Evolutionary conservation across 2,329 filamentous ascomycete genomes (phyloP).

Genomic region (Alternaria postmessia): DNA sequence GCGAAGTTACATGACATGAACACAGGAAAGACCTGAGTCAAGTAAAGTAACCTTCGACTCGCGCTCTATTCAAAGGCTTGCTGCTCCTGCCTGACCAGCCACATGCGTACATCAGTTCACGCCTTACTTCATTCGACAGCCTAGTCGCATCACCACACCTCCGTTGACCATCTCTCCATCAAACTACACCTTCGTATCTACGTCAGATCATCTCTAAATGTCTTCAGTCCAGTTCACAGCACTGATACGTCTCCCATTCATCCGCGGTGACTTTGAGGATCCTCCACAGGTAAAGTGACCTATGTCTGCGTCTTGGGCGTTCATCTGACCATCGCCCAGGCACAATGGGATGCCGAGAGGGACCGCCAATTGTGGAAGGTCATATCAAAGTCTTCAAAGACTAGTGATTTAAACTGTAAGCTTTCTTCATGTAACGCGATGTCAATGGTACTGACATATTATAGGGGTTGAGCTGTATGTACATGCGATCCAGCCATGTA

Average conservation of each 20-base stretch:
- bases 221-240: conserved; percentile 66
- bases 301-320: background rate
- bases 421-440: background rate
- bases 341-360: conserved; percentile 87
- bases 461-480: conserved; percentile 79
- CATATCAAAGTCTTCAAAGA: conserved; percentile 80
- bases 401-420: conserved; percentile 83
- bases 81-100: background rate
- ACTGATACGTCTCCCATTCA: conserved; percentile 88
- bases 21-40: background rate
- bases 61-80: background rate
- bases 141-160: conserved; percentile 19
- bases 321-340: conserved; percentile 59
- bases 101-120: conserved; percentile 21
- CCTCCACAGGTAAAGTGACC: conserved; percentile 74
- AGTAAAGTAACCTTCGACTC: background rate
- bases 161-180: conserved; percentile 8
- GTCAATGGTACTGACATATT: background rate
- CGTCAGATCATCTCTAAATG: conserved; percentile 33
- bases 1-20: background rate
- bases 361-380: conserved; percentile 91
- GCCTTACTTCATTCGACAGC: conserved; percentile 18
- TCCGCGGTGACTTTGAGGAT: conserved; percentile 86
- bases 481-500: background rate
- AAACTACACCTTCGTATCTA: background rate